Percentiles rank a stretch among this genome's conserved stretches.
Evolutionary conservation across 352 stramenopile genomes (phyloP).

Genomic region (Phytophthora multivora): DNA sequence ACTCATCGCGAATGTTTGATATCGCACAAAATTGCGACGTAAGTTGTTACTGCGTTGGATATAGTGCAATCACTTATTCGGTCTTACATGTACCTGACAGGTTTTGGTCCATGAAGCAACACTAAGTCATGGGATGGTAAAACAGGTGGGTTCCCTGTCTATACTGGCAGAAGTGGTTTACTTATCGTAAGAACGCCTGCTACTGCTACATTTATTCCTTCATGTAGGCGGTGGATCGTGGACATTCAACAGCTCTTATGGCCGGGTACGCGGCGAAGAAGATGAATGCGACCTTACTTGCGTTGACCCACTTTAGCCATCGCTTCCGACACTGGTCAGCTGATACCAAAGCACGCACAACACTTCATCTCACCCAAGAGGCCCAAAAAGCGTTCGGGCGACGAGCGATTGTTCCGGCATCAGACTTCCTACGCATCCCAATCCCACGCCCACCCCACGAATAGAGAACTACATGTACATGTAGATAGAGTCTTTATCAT

Average conservation of each 20-base stretch:
- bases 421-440: slow-evolving; percentile 81
- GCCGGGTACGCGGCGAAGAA: slow-evolving; percentile 72
- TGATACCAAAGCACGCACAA: slow-evolving; percentile 46
- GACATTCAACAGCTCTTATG: slow-evolving; percentile 84
- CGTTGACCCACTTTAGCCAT: slow-evolving; percentile 87
- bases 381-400: slow-evolving; percentile 68
- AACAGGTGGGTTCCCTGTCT: slow-evolving; percentile 40
- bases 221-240: slow-evolving; percentile 60
- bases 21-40: slow-evolving; percentile 81
- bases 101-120: slow-evolving; percentile 90
- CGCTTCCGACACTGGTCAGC: slow-evolving; percentile 76
- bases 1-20: slow-evolving; percentile 78
- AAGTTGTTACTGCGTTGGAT: slow-evolving; percentile 12
- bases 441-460: slow-evolving; percentile 60
- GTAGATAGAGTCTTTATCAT: slow-evolving; percentile 9
- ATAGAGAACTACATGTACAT: slow-evolving; percentile 30
- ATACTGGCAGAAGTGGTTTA: background rate
- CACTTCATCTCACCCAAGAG: slow-evolving; percentile 72
- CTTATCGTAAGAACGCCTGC: no score
- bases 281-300: slow-evolving; percentile 80
- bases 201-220: background rate
- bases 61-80: background rate
- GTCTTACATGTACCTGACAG: slow-evolving; percentile 24
- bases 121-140: slow-evolving; percentile 70
- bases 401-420: slow-evolving; percentile 69